Percentiles rank a stretch among this genome's conserved stretches.
phyloP scores from a whole-genome alignment of 257 asterid genomes.

The Solanum virginianum region DNA sequence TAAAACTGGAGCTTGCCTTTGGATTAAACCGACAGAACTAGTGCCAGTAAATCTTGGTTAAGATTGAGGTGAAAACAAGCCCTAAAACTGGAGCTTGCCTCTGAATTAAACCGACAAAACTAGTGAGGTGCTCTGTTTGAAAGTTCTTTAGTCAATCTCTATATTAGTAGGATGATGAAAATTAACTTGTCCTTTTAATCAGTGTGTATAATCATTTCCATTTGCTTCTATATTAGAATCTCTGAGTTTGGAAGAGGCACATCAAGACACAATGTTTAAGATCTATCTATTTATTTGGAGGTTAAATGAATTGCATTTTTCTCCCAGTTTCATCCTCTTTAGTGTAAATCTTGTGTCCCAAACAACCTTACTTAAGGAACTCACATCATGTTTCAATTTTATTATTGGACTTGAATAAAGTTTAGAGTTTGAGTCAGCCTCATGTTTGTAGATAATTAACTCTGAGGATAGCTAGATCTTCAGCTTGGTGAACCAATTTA shows the following conservation, averaged over 20 bases:
- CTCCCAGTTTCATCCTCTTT: neutral
- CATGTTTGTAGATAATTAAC: neutral
- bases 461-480: neutral
- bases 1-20: neutral
- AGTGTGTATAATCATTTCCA: no score
- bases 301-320: neutral
- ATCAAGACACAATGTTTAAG: no score
- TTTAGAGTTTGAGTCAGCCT: neutral
- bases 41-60: neutral
- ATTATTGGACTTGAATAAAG: neutral
- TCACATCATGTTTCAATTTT: neutral
- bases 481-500: neutral
- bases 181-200: no score
- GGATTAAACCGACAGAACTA: neutral
- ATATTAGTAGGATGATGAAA: no score
- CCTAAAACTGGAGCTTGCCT: neutral
- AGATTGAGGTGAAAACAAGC: neutral
- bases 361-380: neutral
- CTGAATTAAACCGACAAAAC: neutral
- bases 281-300: neutral
- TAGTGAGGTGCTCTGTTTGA: no score
- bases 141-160: no score
- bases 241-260: no score
- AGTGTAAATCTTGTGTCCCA: neutral
- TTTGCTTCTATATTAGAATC: no score